Conservation (phyloP, 202 grass and related monocot genomes). For the Tripidium arundinaceum region DNA sequence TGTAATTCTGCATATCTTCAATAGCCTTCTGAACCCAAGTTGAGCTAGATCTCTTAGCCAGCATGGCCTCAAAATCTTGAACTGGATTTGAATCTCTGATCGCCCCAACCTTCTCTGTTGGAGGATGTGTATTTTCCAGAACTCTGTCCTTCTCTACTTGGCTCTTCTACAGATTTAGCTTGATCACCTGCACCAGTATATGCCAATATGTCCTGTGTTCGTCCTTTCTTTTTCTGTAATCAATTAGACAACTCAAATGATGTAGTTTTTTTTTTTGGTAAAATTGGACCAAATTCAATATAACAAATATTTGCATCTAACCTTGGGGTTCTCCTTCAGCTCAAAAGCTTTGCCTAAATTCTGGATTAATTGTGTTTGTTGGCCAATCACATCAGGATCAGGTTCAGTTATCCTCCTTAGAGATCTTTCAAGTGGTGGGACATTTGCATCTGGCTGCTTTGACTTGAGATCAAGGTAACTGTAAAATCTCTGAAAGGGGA, state of each 20-base stretch:
- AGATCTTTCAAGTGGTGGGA: conserved; percentile 58
- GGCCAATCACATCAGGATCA: conserved; percentile 53
- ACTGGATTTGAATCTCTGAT: conserved; percentile 72
- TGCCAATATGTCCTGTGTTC: conserved; percentile 38
- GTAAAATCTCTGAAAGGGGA: conserved; percentile 68
- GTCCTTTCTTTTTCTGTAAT: conserved; percentile 74
- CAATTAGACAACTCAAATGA: conserved; percentile 18
- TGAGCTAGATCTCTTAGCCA: conserved; percentile 73
- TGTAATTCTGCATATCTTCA: conserved; percentile 75
- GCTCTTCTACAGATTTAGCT: conserved; percentile 30
- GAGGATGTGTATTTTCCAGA: conserved; percentile 7
- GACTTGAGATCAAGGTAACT: conserved; percentile 78
- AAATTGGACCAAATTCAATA: conserved; percentile 9
- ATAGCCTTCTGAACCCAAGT: conserved; percentile 69
- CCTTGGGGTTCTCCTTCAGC: conserved; percentile 90
- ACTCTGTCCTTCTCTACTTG: conserved; percentile 8
- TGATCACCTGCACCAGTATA: conserved; percentile 41
- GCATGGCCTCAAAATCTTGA: conserved; percentile 87
- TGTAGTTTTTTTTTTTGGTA: neutral
- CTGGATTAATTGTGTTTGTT: conserved; percentile 40
- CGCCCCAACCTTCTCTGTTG: conserved; percentile 37
- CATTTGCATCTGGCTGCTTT: conserved; percentile 72
- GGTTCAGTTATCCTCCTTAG: conserved; percentile 68
- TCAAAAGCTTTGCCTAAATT: conserved; percentile 60
- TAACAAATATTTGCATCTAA: conserved; percentile 24